phyloP scores from a whole-genome alignment of 192 early-diverging fungal genomes.

The Umbelopsis vinacea region DNA sequence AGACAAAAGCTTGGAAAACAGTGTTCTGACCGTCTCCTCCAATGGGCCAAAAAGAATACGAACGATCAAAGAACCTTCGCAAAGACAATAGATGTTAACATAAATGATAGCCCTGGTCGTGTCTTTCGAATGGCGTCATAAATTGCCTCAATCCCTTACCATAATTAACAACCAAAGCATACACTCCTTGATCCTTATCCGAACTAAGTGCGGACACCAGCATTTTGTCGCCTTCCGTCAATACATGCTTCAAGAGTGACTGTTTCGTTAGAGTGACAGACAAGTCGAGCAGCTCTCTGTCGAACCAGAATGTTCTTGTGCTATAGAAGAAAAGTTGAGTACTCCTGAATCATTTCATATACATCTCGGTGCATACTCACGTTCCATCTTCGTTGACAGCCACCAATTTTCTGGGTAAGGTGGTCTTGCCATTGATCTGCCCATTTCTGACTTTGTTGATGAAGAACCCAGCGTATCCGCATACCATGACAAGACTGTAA shows the following conservation, averaged over 20 bases:
- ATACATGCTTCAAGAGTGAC: conserved; percentile 88
- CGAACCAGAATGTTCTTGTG: conserved; percentile 58
- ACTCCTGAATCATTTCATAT: not conserved
- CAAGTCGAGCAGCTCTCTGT: conserved; percentile 64
- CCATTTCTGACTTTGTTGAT: conserved; percentile 34
- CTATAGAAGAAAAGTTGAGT: conserved; percentile 28
- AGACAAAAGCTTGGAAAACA: conserved; percentile 76
- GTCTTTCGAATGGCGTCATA: not conserved
- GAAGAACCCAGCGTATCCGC: conserved; percentile 62
- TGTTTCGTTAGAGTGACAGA: conserved; percentile 81
- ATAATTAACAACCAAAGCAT: conserved; percentile 88
- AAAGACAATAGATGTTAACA: conserved; percentile 4
- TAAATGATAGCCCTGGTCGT: not conserved
- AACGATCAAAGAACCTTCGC: conserved; percentile 81
- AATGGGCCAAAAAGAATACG: conserved; percentile 92
- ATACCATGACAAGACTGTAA: conserved; percentile 64
- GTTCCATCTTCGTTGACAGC: conserved; percentile 37
- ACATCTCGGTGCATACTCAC: conserved; percentile 15
- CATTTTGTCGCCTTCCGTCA: conserved; percentile 98
- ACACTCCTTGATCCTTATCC: conserved; percentile 70
- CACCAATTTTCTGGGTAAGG: conserved; percentile 42
- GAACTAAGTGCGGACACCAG: conserved; percentile 68
- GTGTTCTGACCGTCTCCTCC: conserved; percentile 87
- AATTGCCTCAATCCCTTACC: conserved; percentile 44
- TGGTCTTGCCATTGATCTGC: conserved; percentile 33